A percentile compares a stretch with the other conserved stretches of the same genome.
Evolutionary conservation across 306 rosid genomes (phyloP).

Genomic region (Ceratonia siliqua): DNA sequence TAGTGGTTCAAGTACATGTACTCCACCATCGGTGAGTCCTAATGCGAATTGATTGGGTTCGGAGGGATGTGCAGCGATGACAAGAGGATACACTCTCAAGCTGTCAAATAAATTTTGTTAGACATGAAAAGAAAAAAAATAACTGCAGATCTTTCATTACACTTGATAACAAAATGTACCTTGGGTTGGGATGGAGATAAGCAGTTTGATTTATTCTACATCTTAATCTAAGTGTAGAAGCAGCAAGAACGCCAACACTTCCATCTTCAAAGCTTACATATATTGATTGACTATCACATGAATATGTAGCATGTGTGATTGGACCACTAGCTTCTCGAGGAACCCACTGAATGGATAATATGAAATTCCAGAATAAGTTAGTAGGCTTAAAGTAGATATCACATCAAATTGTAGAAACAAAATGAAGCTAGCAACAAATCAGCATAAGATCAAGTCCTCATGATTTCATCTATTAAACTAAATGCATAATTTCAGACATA

Average conservation of each 20-base stretch:
- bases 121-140: conserved; percentile 4
- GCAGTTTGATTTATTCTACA: conserved; percentile 84
- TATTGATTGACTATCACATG: conserved; percentile 89
- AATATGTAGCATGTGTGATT: conserved; percentile 92
- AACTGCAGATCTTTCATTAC: conserved; percentile 20
- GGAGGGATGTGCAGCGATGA: conserved; percentile 93
- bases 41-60: conserved; percentile 94
- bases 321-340: conserved; percentile 87
- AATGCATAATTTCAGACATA: conserved; percentile 2
- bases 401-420: conserved; percentile 28
- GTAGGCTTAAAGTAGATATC: conserved; percentile 27
- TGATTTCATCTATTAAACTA: not conserved
- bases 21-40: conserved; percentile 94
- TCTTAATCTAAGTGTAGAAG: conserved; percentile 77
- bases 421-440: conserved; percentile 21
- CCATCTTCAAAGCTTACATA: conserved; percentile 96
- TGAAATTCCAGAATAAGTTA: conserved; percentile 21
- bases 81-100: conserved; percentile 74
- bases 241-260: conserved; percentile 83
- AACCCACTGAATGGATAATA: conserved; percentile 52
- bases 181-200: conserved; percentile 82
- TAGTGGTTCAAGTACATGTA: conserved; percentile 85
- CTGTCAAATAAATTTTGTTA: conserved; percentile 46
- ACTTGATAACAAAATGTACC: conserved; percentile 47
- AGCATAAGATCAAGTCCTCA: not conserved